Evolutionary conservation across 2,329 filamentous ascomycete genomes (phyloP).

Genomic region (Purpureocillium lavendulum): DNA sequence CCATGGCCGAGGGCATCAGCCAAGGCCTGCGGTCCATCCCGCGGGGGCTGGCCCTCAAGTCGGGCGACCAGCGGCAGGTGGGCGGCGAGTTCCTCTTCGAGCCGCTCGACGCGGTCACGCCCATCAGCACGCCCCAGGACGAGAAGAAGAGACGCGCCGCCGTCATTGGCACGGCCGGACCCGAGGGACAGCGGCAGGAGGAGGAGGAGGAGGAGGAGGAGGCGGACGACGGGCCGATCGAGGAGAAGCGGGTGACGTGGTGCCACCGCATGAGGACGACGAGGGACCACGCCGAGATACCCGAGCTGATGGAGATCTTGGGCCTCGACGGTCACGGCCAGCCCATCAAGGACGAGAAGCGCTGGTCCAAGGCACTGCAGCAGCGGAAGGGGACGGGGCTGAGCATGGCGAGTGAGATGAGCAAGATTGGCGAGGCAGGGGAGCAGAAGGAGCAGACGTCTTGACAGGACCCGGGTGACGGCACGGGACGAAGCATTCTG

Average conservation of each 20-base stretch:
- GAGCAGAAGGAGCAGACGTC: conserved; percentile 1
- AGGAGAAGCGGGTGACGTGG: conserved; percentile 62
- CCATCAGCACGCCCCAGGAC: conserved; percentile 33
- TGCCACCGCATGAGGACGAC: conserved; percentile 77
- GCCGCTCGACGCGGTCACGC: conserved; percentile 34
- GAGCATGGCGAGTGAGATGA: conserved; percentile 42
- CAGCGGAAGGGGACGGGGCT: conserved; percentile 45
- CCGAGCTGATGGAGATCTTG: conserved; percentile 54
- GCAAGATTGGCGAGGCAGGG: conserved; percentile 27
- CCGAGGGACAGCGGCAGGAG: conserved; percentile 8
- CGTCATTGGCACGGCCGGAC: not conserved
- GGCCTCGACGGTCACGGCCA: conserved; percentile 40
- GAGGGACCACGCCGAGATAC: conserved; percentile 66
- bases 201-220: conserved; percentile 9
- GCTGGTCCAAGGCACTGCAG: conserved; percentile 37
- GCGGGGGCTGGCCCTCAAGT: conserved; percentile 50
- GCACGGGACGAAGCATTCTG: no score
- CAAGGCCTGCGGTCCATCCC: conserved; percentile 53
- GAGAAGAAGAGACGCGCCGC: conserved; percentile 17
- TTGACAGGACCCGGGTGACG: not conserved
- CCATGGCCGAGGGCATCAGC: conserved; percentile 41
- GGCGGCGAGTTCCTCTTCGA: conserved; percentile 77
- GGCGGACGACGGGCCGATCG: conserved; percentile 20
- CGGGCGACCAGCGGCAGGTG: conserved; percentile 59
- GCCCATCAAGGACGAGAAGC: conserved; percentile 29